Conservation (phyloP, 1,139 yeast genomes). For the Magnusiomyces clavatus region DNA sequence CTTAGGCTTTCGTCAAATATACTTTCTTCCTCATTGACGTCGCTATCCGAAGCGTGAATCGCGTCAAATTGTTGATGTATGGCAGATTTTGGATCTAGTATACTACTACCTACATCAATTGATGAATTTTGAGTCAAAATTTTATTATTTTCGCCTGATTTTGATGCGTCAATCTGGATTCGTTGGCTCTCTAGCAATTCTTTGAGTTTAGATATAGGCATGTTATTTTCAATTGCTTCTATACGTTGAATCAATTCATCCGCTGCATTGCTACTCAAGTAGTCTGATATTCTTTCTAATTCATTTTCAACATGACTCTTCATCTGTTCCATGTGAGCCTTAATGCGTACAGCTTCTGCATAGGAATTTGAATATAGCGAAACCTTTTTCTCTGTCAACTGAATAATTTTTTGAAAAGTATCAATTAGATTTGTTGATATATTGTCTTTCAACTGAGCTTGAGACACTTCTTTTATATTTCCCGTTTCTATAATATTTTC, state of each 20-base stretch:
- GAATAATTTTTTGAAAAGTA: not conserved
- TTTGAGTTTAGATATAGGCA: too few species aligned
- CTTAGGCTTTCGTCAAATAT: too few species aligned
- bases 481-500: too few species aligned
- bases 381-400: not conserved
- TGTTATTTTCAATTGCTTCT: not conserved
- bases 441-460: not conserved
- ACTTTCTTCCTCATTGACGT: not conserved
- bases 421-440: not conserved
- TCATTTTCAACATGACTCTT: not conserved
- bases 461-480: not conserved
- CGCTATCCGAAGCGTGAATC: not conserved
- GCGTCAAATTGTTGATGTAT: not conserved
- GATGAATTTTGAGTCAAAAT: not conserved
- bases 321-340: not conserved
- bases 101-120: not conserved
- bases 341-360: not conserved
- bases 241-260: not conserved
- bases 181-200: too few species aligned
- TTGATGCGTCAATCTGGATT: too few species aligned
- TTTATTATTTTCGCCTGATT: too few species aligned
- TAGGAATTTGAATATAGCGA: not conserved
- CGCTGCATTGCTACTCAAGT: constrained; percentile 2
- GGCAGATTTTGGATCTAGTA: not conserved
- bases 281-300: not conserved